Conservation (phyloP, 1,284 basidiomycete species). For the Abortiporus biennis region DNA sequence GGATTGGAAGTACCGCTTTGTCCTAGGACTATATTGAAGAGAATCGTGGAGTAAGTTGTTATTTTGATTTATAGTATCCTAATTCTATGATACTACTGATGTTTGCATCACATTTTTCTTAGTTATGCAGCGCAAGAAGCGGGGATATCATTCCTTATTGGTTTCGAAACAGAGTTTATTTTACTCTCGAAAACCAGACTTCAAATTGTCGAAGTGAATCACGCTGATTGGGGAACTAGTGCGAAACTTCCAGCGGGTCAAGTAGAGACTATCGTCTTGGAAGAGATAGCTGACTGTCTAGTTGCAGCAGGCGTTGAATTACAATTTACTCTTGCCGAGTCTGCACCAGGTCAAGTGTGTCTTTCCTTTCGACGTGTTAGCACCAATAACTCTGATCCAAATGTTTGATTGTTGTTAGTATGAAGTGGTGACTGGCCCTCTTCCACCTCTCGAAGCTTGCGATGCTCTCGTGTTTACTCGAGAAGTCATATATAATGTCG, state of each 20-base stretch:
- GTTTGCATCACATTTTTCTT: constrained; percentile 14
- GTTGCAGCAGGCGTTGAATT: constrained; percentile 29
- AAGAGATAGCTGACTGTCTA: constrained; percentile 31
- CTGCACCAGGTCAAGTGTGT: constrained; percentile 60
- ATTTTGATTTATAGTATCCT: too few species aligned
- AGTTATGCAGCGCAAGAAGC: constrained; percentile 32
- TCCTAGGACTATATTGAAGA: constrained; percentile 45
- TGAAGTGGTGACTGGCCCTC: constrained; percentile 61
- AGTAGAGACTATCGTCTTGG: constrained; percentile 24
- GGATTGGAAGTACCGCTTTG: constrained; percentile 41
- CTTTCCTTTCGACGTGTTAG: too few species aligned
- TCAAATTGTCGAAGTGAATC: constrained; percentile 35
- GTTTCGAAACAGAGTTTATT: constrained; percentile 66
- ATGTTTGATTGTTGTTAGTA: too few species aligned
- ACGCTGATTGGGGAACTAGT: constrained; percentile 46
- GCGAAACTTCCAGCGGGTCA: constrained; percentile 24
- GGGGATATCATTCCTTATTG: constrained; percentile 52
- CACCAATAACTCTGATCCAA: too few species aligned
- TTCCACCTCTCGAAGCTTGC: constrained; percentile 57
- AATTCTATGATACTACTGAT: constrained; percentile 1
- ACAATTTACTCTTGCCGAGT: constrained; percentile 46
- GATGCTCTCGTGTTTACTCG: constrained; percentile 63
- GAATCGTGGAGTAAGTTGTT: constrained; percentile 48
- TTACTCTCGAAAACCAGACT: constrained; percentile 50
- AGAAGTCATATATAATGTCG: constrained; percentile 61